These are phyloP conservation scores for Metschnikowia borealis DNA, from an alignment of 805 yeast genomes.

Conservation along the genomic window DNA sequence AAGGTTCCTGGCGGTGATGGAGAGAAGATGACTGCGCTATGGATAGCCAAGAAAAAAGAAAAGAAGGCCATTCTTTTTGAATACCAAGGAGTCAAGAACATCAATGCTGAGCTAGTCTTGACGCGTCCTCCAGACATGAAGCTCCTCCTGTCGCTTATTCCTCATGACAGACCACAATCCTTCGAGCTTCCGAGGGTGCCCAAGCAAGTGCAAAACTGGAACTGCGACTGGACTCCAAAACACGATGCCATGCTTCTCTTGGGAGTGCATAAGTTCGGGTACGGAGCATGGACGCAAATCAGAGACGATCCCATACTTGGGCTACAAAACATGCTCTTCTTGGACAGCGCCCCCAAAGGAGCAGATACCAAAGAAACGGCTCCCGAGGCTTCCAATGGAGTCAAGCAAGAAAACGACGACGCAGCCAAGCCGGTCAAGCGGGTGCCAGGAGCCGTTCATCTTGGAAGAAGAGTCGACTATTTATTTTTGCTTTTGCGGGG, in stretches of 20 bases:
- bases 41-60: conserved; percentile 70
- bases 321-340: conserved; percentile 76
- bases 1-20: conserved; percentile 37
- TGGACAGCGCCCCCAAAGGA: conserved; percentile 37
- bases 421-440: conserved; percentile 47
- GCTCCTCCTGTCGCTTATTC: conserved; percentile 51
- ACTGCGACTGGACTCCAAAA: conserved; percentile 73
- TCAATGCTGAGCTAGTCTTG: conserved; percentile 85
- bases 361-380: conserved; percentile 12
- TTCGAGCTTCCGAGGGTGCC: conserved; percentile 62
- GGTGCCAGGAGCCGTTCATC: conserved; percentile 88
- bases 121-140: conserved; percentile 84
- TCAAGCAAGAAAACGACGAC: conserved; percentile 15
- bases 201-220: conserved; percentile 88
- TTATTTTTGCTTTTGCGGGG: conserved; percentile 68
- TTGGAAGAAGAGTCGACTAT: conserved; percentile 88
- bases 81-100: conserved; percentile 77
- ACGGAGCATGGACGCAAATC: conserved; percentile 91
- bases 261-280: conserved; percentile 90
- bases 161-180: conserved; percentile 50
- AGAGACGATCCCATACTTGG: conserved; percentile 93
- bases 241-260: conserved; percentile 85
- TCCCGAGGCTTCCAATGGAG: conserved; percentile 7
- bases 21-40: conserved; percentile 46
- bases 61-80: conserved; percentile 88